phyloP scores from a whole-genome alignment of 108 stramenopile genomes.

The Seminavis robusta region DNA sequence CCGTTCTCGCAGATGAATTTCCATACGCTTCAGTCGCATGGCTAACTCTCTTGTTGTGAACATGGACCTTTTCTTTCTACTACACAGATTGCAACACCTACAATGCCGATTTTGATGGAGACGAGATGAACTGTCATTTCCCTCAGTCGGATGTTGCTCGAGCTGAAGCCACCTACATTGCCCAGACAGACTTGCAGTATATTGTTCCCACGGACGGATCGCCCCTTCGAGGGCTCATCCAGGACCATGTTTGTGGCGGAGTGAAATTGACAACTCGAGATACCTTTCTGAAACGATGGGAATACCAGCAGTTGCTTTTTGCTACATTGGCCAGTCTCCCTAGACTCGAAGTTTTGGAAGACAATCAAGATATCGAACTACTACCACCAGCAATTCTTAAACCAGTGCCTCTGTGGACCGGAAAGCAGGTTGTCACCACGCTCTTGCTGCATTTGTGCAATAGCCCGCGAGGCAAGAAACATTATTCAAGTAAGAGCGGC shows the following conservation, averaged over 20 bases:
- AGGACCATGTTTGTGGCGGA: constrained; percentile 98
- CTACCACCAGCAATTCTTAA: constrained; percentile 93
- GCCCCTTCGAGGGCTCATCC: constrained; percentile 97
- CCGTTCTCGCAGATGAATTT: too few relatives aligned
- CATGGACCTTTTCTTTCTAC: too few relatives aligned
- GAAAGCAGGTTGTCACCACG: constrained; percentile 95
- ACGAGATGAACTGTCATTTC: constrained; percentile 99
- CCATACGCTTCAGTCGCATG: too few relatives aligned
- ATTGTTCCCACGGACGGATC: constrained; percentile 97
- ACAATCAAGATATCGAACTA: constrained; percentile 74
- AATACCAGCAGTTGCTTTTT: constrained; percentile 95
- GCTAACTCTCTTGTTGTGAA: too few relatives aligned
- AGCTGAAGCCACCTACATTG: constrained; percentile 93
- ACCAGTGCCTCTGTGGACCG: constrained; percentile 93
- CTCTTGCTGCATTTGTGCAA: constrained; percentile 77
- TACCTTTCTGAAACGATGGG: constrained; percentile 89
- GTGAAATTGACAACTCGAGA: constrained; percentile 94
- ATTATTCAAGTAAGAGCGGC: too few relatives aligned
- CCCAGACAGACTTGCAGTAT: constrained; percentile 92
- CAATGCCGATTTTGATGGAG: constrained; percentile 99
- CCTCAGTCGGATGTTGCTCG: constrained; percentile 95
- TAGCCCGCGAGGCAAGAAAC: too few relatives aligned
- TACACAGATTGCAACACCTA: constrained; percentile 96
- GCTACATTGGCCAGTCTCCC: constrained; percentile 86
- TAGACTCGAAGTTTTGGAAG: constrained; percentile 84